A percentile compares a stretch with the other conserved stretches of the same genome.
These are phyloP conservation scores for Zoysia matrella DNA, from an alignment of 202 grass and related monocot species.

Conservation along the genomic window DNA sequence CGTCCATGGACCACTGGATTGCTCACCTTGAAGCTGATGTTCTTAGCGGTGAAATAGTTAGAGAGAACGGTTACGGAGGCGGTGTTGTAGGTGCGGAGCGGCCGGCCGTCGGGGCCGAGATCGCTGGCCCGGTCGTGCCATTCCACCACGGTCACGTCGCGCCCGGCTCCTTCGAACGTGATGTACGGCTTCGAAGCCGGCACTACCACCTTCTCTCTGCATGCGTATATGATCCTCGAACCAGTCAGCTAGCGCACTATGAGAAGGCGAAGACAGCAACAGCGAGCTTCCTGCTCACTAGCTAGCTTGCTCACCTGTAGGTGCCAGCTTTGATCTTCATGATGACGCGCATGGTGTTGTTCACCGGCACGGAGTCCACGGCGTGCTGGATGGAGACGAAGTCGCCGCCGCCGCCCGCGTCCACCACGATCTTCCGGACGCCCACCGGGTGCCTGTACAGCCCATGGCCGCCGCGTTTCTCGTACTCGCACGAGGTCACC, in stretches of 20 bases:
- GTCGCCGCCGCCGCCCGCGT: constrained; percentile 82
- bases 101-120: constrained; percentile 79
- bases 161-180: constrained; percentile 79
- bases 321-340: constrained; percentile 84
- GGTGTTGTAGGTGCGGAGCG: constrained; percentile 95
- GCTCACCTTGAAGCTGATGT: constrained; percentile 99
- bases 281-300: not conserved
- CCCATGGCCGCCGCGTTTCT: constrained; percentile 25
- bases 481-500: constrained; percentile 45
- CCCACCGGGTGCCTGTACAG: constrained; percentile 62
- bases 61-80: constrained; percentile 91
- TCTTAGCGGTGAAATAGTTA: constrained; percentile 96
- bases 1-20: constrained; percentile 23
- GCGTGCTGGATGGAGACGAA: constrained; percentile 91
- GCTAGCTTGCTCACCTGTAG: constrained; percentile 61
- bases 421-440: constrained; percentile 67
- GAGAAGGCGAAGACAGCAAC: too few species aligned
- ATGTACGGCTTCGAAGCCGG: constrained; percentile 88
- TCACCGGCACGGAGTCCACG: constrained; percentile 78
- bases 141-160: constrained; percentile 78
- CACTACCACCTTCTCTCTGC: constrained; percentile 93
- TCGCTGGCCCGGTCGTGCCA: constrained; percentile 95
- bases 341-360: constrained; percentile 73
- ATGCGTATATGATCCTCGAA: not conserved
- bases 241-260: not conserved